These are phyloP conservation scores for Fragilaria crotonensis DNA, from an alignment of 108 stramenopile genomes.

Conservation along the genomic window DNA sequence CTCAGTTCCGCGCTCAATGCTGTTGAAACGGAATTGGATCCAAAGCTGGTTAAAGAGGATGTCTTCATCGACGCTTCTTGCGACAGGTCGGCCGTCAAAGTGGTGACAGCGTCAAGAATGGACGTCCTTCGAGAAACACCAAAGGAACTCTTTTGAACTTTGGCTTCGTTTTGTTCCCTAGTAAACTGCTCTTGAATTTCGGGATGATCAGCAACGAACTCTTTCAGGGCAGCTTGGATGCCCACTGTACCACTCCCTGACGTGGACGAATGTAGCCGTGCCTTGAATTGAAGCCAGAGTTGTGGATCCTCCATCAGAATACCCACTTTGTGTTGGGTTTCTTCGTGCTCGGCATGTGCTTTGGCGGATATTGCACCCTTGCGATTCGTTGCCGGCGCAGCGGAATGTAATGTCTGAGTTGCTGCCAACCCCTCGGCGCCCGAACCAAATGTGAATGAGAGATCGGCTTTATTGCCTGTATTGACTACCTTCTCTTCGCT, in stretches of 20 bases:
- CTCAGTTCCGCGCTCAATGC: no score
- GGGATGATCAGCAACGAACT: neutral
- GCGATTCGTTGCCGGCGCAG: neutral
- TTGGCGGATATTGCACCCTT: neutral
- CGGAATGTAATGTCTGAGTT: neutral
- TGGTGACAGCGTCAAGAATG: neutral
- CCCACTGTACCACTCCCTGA: neutral
- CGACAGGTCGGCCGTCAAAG: neutral
- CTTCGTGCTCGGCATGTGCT: neutral
- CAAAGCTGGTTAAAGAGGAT: no score
- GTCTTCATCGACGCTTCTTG: no score
- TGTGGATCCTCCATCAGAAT: neutral
- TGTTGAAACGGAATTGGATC: no score
- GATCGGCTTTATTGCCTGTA: neutral
- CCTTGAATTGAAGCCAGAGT: neutral
- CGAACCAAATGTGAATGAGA: neutral
- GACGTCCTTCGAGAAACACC: neutral
- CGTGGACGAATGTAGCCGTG: neutral
- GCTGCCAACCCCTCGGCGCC: neutral
- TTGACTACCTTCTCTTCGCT: neutral
- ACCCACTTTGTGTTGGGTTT: neutral
- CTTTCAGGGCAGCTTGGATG: neutral
- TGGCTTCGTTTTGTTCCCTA: neutral
- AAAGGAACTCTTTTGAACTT: neutral
- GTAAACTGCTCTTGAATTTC: neutral